A percentile compares a stretch with the other conserved stretches of the same genome.
phyloP scores from a whole-genome alignment of 2,329 filamentous ascomycete genomes.

The Epichloe sylvatica region DNA sequence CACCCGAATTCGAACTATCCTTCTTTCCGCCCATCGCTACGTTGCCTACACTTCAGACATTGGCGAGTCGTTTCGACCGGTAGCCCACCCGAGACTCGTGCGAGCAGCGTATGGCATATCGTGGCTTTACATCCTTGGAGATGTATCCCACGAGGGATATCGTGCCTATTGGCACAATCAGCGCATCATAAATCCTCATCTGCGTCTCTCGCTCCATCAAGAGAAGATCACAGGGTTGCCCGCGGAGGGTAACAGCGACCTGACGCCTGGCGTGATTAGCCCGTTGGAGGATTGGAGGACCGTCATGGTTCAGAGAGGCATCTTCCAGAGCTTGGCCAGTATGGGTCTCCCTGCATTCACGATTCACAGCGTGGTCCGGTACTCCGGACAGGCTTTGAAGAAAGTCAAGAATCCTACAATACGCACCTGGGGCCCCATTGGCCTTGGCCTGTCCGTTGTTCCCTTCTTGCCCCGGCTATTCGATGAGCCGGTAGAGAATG shows the following conservation, averaged over 20 bases:
- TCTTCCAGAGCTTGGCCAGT: slow-evolving; percentile 81
- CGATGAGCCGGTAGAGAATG: slow-evolving; percentile 83
- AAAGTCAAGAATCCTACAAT: slow-evolving; percentile 60
- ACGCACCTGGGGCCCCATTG: slow-evolving; percentile 81
- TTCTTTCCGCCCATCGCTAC: slow-evolving; percentile 84
- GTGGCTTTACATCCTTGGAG: slow-evolving; percentile 83
- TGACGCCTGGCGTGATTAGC: slow-evolving; percentile 33
- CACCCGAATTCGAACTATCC: slow-evolving; percentile 68
- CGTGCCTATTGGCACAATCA: slow-evolving; percentile 88
- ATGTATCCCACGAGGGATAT: slow-evolving; percentile 87
- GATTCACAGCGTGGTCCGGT: slow-evolving; percentile 83
- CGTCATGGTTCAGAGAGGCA: slow-evolving; percentile 77
- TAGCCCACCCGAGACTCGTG: slow-evolving; percentile 76
- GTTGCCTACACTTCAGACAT: slow-evolving; percentile 96
- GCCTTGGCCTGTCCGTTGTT: slow-evolving; percentile 62
- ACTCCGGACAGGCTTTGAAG: slow-evolving; percentile 78
- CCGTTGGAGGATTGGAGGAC: slow-evolving; percentile 80
- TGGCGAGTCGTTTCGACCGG: slow-evolving; percentile 86
- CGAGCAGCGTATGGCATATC: slow-evolving; percentile 76
- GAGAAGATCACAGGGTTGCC: slow-evolving; percentile 34
- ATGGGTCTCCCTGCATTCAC: slow-evolving; percentile 94
- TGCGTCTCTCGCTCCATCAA: slow-evolving; percentile 37
- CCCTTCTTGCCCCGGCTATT: slow-evolving; percentile 76
- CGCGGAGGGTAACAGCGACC: slow-evolving; percentile 15
- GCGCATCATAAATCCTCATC: slow-evolving; percentile 52